These are phyloP conservation scores for Samsoniella hepiali DNA, from an alignment of 2,329 filamentous ascomycete genomes.

Conservation along the genomic window DNA sequence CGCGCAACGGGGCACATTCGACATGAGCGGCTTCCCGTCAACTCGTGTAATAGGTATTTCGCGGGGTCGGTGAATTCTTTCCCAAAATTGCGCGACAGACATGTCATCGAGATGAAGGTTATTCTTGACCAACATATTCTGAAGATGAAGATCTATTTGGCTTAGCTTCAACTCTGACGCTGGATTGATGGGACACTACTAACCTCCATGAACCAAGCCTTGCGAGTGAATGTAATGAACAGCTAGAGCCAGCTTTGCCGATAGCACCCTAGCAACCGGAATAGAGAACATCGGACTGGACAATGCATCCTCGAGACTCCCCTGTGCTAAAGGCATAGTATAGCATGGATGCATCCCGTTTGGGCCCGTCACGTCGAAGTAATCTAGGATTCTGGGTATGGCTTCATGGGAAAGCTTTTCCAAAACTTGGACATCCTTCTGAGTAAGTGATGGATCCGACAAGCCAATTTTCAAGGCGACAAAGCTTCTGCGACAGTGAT, in stretches of 20 bases:
- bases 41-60: background rate
- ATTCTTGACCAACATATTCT: background rate
- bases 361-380: slow-evolving; percentile 4
- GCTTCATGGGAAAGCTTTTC: too few species aligned
- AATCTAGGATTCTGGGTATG: too few species aligned
- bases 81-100: background rate
- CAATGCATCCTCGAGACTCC: slow-evolving; percentile 7
- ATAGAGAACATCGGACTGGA: slow-evolving; percentile 6
- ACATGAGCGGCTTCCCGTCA: background rate
- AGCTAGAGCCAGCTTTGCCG: slow-evolving; percentile 9
- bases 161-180: too few species aligned
- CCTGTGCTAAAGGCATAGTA: background rate
- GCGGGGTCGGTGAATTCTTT: background rate
- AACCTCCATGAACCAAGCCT: slow-evolving; percentile 18
- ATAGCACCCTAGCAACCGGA: slow-evolving; percentile 14
- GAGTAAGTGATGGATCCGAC: too few species aligned
- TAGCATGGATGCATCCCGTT: slow-evolving; percentile 14
- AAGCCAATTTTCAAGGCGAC: too few species aligned
- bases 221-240: slow-evolving; percentile 15
- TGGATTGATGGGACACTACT: background rate
- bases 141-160: slow-evolving; percentile 1
- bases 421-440: too few species aligned
- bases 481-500: background rate
- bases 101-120: background rate
- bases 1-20: background rate